Evolutionary conservation across 2,329 filamentous ascomycete species (phyloP), one percentile per base, ranked within the genome.

Genomic region (Exserohilum turcica): DNA sequence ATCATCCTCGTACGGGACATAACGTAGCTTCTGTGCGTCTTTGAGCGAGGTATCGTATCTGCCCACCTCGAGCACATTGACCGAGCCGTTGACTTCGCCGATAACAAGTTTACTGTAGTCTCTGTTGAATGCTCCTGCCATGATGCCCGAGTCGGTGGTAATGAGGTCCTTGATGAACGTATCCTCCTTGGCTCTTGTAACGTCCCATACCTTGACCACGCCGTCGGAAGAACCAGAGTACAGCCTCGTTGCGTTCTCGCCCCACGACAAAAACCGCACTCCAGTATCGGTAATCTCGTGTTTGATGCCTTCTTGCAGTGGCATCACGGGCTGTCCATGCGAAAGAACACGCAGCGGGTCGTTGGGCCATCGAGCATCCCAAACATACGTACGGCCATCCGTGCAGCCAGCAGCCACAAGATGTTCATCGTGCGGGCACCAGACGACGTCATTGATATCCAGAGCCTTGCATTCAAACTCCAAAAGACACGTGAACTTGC

Each of bases 171-270:
- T 73, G 18, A 85, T 69, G 29, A 80, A 77, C 0, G 77, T 77
- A 66, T 86, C 79, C 38, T 82, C 76, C 0, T 77, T 67, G 1
- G 82, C 76, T 8, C 77, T 76, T 38, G 80, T 78, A 2, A 85
- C 79, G 64, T 87, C 79, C 85, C 85, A 87, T 3, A 76, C 74
- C 54, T 85, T 86, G 33, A 87, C 72, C 0, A 82, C 72, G 3
- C 85, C 85, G 64, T 87, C 85, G 4, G 84, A 86, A 5, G 81
- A 82, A 13, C 84, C 85, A 19, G 81, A 84, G 65, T 82, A 86
- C 7, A 87, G 75, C 1, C 82, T 75, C 6, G 78, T 77, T 15
- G 78, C 73, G 5, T 76, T 78, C 3, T 78, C 70, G 6, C 81
- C 82, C 84, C 84, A 87, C 0, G 83, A 76, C 2, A 84, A 76